Conservation (phyloP, 1,284 basidiomycete species). For the Ganoderma boninense region DNA sequence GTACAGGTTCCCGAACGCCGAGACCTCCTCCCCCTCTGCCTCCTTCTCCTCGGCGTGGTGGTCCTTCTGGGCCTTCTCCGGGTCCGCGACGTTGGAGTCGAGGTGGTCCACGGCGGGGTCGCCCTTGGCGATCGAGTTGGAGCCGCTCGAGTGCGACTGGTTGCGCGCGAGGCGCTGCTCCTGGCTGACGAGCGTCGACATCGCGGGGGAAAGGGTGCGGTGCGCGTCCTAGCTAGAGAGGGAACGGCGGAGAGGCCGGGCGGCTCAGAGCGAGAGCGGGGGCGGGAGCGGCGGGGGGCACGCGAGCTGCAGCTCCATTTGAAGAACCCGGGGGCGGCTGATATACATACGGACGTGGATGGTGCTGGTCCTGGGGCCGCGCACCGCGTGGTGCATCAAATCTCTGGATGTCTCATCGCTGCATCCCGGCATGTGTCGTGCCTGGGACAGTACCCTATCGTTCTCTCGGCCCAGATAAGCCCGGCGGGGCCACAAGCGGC, state of each 20-base stretch:
- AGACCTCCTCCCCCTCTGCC: constrained; percentile 36
- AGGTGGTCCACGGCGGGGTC: constrained; percentile 41
- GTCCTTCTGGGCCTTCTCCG: constrained; percentile 37
- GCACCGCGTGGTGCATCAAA: constrained; percentile 29
- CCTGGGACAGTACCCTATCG: constrained; percentile 12
- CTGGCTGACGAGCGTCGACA: constrained; percentile 5
- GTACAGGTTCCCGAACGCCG: constrained; percentile 32
- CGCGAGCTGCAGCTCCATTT: constrained; percentile 9
- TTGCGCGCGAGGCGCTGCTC: constrained; percentile 28
- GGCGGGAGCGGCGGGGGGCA: constrained; percentile 20
- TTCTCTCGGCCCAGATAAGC: constrained; percentile 8
- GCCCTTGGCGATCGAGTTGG: constrained; percentile 39
- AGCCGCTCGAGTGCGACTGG: constrained; percentile 31
- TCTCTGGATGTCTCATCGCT: constrained; percentile 11
- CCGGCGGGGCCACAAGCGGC: background rate
- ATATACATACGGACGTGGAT: constrained; percentile 17
- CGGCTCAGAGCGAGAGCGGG: constrained; percentile 7
- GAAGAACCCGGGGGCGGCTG: constrained; percentile 8
- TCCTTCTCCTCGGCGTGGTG: constrained; percentile 17
- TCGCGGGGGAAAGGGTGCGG: constrained; percentile 1
- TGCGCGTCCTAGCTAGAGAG: constrained; percentile 4
- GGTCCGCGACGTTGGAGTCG: constrained; percentile 38
- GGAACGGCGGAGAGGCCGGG: constrained; percentile 10
- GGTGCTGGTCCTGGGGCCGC: constrained; percentile 11
- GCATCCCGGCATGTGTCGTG: constrained; percentile 6